phyloP scores from a whole-genome alignment of 1,284 basidiomycete genomes.

The Trichosporon sp. region DNA sequence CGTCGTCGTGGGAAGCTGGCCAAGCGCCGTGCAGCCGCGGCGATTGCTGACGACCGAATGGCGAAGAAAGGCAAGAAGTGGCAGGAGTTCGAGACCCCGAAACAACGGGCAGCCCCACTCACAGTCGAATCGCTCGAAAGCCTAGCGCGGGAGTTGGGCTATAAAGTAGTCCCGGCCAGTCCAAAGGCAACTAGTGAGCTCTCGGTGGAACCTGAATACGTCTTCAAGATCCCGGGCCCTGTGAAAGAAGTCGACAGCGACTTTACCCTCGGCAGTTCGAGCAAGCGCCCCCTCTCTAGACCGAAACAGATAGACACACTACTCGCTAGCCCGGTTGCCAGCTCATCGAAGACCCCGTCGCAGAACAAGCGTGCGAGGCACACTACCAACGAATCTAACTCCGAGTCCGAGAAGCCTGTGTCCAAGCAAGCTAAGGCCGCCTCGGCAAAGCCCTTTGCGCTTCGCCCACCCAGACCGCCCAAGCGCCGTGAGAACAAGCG shows the following conservation, averaged over 20 bases:
- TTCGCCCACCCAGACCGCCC: not conserved
- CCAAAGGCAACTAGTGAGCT: not conserved
- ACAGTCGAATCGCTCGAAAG: not conserved
- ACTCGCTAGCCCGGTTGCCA: not conserved
- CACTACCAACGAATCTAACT: not conserved
- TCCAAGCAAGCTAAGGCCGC: not conserved
- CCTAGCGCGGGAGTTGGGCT: constrained; percentile 15
- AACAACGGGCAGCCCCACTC: not conserved
- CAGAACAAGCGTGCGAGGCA: not conserved
- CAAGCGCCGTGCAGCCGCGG: constrained; percentile 11
- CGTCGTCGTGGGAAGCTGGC: not conserved
- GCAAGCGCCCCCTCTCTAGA: not conserved
- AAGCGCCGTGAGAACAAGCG: not conserved
- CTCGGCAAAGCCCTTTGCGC: not conserved
- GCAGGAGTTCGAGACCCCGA: not conserved
- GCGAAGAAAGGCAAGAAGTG: constrained; percentile 18
- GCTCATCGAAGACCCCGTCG: not conserved
- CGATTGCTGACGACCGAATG: not conserved
- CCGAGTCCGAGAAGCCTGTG: not conserved
- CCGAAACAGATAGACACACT: not conserved
- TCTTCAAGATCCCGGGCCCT: not conserved
- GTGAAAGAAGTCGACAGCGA: not conserved
- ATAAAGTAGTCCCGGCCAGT: constrained; percentile 14
- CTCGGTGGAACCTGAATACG: not conserved
- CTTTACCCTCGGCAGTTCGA: not conserved